A percentile compares a stretch with the other conserved stretches of the same genome.
These are phyloP conservation scores for Hypsizygus marmoreus DNA, from an alignment of 768 basidiomycete species.

Conservation along the genomic window DNA sequence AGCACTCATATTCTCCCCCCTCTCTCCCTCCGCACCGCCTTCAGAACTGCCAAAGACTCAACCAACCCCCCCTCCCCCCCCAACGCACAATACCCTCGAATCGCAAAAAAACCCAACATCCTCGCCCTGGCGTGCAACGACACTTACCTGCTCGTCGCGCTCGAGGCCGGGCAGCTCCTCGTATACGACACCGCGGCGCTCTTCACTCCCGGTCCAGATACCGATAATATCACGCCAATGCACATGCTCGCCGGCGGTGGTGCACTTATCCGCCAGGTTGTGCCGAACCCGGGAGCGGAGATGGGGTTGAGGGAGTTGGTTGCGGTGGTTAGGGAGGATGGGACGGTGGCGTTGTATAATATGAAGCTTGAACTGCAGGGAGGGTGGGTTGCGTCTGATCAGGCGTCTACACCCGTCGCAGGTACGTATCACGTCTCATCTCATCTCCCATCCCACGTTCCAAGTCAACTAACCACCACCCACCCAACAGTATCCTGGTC, in stretches of 20 bases:
- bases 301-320: slow-evolving; percentile 54
- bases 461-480: no score
- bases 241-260: slow-evolving; percentile 49
- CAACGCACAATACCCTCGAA: slow-evolving; percentile 50
- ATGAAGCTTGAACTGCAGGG: slow-evolving; percentile 53
- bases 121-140: slow-evolving; percentile 62
- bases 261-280: slow-evolving; percentile 52
- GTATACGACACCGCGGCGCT: slow-evolving; percentile 59
- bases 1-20: slow-evolving; percentile 67
- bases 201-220: slow-evolving; percentile 45
- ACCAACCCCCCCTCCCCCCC: slow-evolving; percentile 46
- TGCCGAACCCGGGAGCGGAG: slow-evolving; percentile 64
- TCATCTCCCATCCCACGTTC: slow-evolving; percentile 1
- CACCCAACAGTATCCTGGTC: slow-evolving; percentile 83
- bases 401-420: slow-evolving; percentile 54
- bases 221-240: slow-evolving; percentile 48
- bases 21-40: slow-evolving; percentile 59
- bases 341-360: slow-evolving; percentile 62
- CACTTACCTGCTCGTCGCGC: slow-evolving; percentile 58
- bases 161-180: slow-evolving; percentile 58
- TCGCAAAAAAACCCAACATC: slow-evolving; percentile 48
- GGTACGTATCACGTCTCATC: slow-evolving; percentile 41
- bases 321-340: slow-evolving; percentile 53
- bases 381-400: slow-evolving; percentile 54
- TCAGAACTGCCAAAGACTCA: slow-evolving; percentile 44